Evolutionary conservation across 2,329 filamentous ascomycete genomes (phyloP), one percentile per base, ranked within the genome.

Genomic region (Apiospora phragmitis): DNA sequence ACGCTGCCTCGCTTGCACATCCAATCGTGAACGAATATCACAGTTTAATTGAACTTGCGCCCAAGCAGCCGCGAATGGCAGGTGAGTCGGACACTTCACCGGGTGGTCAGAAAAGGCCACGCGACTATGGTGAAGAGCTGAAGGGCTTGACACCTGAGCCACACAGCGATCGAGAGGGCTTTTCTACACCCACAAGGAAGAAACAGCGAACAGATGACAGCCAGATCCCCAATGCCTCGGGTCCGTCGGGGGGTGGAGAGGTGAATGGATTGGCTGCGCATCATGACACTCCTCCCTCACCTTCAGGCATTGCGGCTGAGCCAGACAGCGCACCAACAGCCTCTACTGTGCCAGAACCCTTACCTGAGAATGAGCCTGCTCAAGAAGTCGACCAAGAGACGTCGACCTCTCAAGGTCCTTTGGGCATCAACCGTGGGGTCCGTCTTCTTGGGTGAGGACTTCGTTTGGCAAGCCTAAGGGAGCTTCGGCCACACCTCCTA

Each of bases 211-310:
- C 68, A 49, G 68, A 55, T 16, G 18, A 38, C 8, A 62, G 55
- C 8, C 18, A 32, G 3, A 7, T 5, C 1, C 32, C 55, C 38
- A 32, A 62, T 11, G 18, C 6, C 9, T 38, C 9, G 32, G 11
- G 8, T 24, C 32, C 18, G 32, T 68, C 79, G 42, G 80, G 80
- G 26, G 79, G 81, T 69, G 80, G 78, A 67, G 79, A 81, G 73
- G 78, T 78, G 73, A 74, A 77, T 73, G 79, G 79, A 69, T 74
- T 74, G 18, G 69, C 51, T 71, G 72, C 68, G 29, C 55, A 69
- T 70, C 68, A 68, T 65, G 51, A 45, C 35, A 68, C 65, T 67
- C 35, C 29, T 14, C 69, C 38, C 29, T 32, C 55, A 62, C 69
- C 38, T 45, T 32, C 55, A 62, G 55, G 4, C 5, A 38, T 32